A percentile compares a stretch with the other conserved stretches of the same genome.
phyloP scores from a whole-genome alignment of 495 filamentous ascomycete species.

The Saxispiralis lemnorum region DNA sequence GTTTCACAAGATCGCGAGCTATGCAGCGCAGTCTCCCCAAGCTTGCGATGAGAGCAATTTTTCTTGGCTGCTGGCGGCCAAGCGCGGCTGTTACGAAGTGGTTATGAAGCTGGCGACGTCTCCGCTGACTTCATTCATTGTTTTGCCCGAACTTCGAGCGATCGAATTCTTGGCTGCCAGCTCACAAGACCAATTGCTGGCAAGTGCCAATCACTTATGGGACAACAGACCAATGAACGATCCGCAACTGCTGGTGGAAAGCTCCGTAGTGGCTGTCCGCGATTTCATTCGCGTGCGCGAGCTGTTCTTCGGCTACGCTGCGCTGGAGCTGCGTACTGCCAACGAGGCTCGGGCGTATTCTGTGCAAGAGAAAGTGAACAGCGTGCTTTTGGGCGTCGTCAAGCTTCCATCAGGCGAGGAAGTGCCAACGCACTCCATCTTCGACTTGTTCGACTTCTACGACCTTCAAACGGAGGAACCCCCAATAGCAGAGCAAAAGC shows the following conservation, averaged over 20 bases:
- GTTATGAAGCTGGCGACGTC: slow-evolving; percentile 69
- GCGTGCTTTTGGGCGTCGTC: slow-evolving; percentile 61
- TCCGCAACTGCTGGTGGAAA: slow-evolving; percentile 45
- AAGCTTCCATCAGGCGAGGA: slow-evolving; percentile 41
- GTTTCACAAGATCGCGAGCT: slow-evolving; percentile 59
- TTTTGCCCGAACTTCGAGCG: slow-evolving; percentile 57
- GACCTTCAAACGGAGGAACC: slow-evolving; percentile 44
- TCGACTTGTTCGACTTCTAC: slow-evolving; percentile 86
- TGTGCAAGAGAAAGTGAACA: slow-evolving; percentile 57
- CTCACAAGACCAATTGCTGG: slow-evolving; percentile 44
- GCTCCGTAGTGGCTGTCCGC: slow-evolving; percentile 45
- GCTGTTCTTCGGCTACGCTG: slow-evolving; percentile 62
- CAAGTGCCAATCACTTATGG: slow-evolving; percentile 50
- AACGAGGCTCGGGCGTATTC: slow-evolving; percentile 51
- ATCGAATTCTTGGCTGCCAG: slow-evolving; percentile 57
- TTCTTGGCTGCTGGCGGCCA: slow-evolving; percentile 56
- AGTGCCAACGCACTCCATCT: slow-evolving; percentile 51
- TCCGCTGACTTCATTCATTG: slow-evolving; percentile 54
- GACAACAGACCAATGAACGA: slow-evolving; percentile 37
- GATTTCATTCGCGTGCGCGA: slow-evolving; percentile 60
- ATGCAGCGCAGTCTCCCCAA: slow-evolving; percentile 45
- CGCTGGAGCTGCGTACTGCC: slow-evolving; percentile 66
- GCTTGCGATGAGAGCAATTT: slow-evolving; percentile 40
- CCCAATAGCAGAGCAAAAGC: slow-evolving; percentile 32
- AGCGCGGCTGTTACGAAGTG: slow-evolving; percentile 57